Evolutionary conservation across 768 basidiomycete species (phyloP).

Genomic region (Pleurotus tuoliensis): DNA sequence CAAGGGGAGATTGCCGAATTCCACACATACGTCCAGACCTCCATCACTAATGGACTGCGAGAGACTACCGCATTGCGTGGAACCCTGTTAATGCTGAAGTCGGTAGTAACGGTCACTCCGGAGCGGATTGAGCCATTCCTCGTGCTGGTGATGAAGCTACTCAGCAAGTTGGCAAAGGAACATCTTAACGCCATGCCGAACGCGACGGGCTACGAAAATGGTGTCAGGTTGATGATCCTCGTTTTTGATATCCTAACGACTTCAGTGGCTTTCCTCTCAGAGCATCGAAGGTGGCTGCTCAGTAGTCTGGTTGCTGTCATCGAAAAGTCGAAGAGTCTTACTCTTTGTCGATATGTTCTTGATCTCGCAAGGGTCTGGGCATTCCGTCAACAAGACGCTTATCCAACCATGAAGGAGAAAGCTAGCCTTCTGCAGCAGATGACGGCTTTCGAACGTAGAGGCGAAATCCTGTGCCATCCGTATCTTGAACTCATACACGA

Average conservation of each 20-base stretch:
- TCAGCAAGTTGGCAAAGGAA: constrained; percentile 84
- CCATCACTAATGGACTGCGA: constrained; percentile 77
- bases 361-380: constrained; percentile 89
- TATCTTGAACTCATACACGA: constrained; percentile 90
- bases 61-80: constrained; percentile 71
- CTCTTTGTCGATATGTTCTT: constrained; percentile 80
- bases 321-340: constrained; percentile 81
- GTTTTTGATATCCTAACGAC: constrained; percentile 85
- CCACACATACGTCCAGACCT: constrained; percentile 67
- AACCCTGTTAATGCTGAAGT: constrained; percentile 81
- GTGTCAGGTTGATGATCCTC: constrained; percentile 64
- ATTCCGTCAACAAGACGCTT: constrained; percentile 77
- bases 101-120: constrained; percentile 74
- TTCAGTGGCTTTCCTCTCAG: constrained; percentile 77
- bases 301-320: constrained; percentile 75
- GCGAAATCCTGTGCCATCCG: constrained; percentile 72
- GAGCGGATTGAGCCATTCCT: constrained; percentile 83
- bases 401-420: constrained; percentile 95
- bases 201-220: constrained; percentile 49
- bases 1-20: constrained; percentile 71
- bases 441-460: constrained; percentile 75
- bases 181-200: constrained; percentile 60
- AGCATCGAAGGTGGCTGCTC: constrained; percentile 80
- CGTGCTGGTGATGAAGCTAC: constrained; percentile 71
- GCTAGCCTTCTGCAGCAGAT: constrained; percentile 86